Evolutionary conservation across 2,329 filamentous ascomycete genomes (phyloP), one percentile per base, ranked within the genome.

Genomic region (Coniella vitis): DNA sequence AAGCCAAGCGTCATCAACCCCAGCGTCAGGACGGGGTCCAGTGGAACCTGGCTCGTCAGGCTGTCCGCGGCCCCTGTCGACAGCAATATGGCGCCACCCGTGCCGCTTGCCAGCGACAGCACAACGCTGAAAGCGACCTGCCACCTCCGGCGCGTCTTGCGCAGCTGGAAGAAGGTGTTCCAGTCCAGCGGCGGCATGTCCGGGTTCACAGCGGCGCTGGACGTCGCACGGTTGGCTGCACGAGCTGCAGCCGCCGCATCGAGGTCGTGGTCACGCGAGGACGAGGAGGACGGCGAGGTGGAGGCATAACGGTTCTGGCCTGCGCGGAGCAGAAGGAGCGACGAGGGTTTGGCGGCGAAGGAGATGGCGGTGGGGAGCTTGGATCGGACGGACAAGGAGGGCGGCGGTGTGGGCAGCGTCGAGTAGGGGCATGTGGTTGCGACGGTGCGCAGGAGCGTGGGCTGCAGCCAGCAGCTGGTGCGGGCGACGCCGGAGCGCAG

Each of bases 111-210:
- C 5, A 83, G 56, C 37, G 84, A 83, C 31, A 79, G 80, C 31
- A 81, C 64, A 45, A 89, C 73, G 40, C 87, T 91, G 56, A 89
- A 90, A 43, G 77, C 78, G 34, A 95, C 78, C 64, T 91, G 89
- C 72, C 90, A 86, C 60, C 87, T 81, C 53, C 91, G 84, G 48
- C 91, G 87, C 52, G 83, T 86, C 60, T 89, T 86, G 61, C 91
- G 89, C 52, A 97, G 83, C 64, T 82, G 81, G 75, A 97, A 95
- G 74, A 95, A 97, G 45, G 81, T 83, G 71, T 96, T 85, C 91
- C 91, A 97, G 69, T 89, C 80, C 37, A 90, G 79, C n/a, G 66
- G 61, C 32, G 65, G 58, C 50, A 60, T 55, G 47, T 63, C 59
- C 29, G 61, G 58, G 45, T 61, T 54, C 16, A 66, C 41, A 16